These are phyloP conservation scores for Isoetes engelmannii DNA, from an alignment of 83 land plant species.

Conservation along the genomic window DNA sequence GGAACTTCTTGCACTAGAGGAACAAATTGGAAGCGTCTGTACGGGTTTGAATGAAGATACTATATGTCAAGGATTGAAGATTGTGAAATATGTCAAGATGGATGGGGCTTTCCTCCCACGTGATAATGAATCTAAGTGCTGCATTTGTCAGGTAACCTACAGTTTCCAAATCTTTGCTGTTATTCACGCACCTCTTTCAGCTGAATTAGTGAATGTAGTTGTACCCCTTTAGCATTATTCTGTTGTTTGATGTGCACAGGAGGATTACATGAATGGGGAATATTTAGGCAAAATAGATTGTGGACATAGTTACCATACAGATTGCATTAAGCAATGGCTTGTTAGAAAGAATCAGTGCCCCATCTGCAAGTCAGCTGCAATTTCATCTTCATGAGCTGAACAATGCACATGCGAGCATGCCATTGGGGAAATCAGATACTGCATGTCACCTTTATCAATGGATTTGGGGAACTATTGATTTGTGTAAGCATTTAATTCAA, in stretches of 20 bases:
- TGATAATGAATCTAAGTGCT: conserved; percentile 52
- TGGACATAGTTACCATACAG: conserved; percentile 58
- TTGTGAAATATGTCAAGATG: conserved; percentile 22
- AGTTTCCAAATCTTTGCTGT: background rate
- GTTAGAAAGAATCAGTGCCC: conserved; percentile 67
- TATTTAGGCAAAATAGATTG: conserved; percentile 64
- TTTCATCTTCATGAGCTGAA: background rate
- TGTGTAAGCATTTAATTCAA: too few relatives aligned
- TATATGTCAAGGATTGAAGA: conserved; percentile 38
- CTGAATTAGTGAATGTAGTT: background rate
- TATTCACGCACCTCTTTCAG: background rate
- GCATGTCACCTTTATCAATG: too few relatives aligned
- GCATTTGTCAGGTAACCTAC: conserved; percentile 61
- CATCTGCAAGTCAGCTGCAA: conserved; percentile 63
- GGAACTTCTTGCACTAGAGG: conserved; percentile 77
- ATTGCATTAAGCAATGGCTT: conserved; percentile 71
- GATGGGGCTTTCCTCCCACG: conserved; percentile 16
- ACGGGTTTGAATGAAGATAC: conserved; percentile 67
- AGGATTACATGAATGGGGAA: conserved; percentile 54
- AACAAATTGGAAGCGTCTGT: conserved; percentile 69
- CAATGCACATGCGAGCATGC: too few relatives aligned
- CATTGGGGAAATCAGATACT: too few relatives aligned
- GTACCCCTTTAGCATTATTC: background rate
- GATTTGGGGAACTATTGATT: too few relatives aligned
- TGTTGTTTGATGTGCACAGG: conserved; percentile 37